phyloP scores from a whole-genome alignment of 139 green algal genomes.

The Nannochloris sp. region DNA sequence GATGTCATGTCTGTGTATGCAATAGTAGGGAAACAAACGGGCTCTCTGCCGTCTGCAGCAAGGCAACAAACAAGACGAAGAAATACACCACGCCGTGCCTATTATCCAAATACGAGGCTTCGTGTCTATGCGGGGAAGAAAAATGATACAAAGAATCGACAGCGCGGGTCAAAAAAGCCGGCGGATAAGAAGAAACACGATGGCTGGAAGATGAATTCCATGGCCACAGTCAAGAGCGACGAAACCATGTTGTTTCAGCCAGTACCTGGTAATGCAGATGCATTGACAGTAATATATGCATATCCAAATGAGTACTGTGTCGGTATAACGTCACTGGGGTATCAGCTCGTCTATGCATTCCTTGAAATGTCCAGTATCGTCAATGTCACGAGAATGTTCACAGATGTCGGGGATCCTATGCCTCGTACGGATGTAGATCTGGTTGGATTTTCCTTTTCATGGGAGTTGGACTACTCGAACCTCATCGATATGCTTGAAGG shows the following conservation, averaged over 20 bases:
- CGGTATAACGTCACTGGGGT: slow-evolving; percentile 42
- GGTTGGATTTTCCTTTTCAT: slow-evolving; percentile 43
- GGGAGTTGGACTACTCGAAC: slow-evolving; percentile 48
- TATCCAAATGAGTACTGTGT: slow-evolving; percentile 48
- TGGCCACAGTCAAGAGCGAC: slow-evolving; percentile 4
- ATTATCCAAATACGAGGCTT: neutral
- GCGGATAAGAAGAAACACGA: neutral
- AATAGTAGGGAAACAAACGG: too few species aligned
- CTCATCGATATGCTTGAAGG: slow-evolving; percentile 31
- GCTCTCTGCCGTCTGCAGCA: too few species aligned
- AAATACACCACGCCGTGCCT: neutral
- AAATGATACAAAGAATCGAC: neutral
- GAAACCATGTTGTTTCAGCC: slow-evolving; percentile 11
- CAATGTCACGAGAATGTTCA: slow-evolving; percentile 33
- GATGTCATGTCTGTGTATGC: too few species aligned
- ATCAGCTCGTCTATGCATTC: slow-evolving; percentile 42
- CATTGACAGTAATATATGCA: slow-evolving; percentile 30
- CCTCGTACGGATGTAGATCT: slow-evolving; percentile 6
- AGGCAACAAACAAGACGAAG: too few species aligned
- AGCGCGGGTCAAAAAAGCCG: neutral
- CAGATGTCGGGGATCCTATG: slow-evolving; percentile 28
- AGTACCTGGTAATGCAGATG: slow-evolving; percentile 9
- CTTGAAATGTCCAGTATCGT: slow-evolving; percentile 20
- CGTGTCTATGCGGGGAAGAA: neutral
- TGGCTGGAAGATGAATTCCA: slow-evolving; percentile 7